phyloP scores from a whole-genome alignment of 176 grass and related monocot genomes.

The Dendrocalamus sinicus region DNA sequence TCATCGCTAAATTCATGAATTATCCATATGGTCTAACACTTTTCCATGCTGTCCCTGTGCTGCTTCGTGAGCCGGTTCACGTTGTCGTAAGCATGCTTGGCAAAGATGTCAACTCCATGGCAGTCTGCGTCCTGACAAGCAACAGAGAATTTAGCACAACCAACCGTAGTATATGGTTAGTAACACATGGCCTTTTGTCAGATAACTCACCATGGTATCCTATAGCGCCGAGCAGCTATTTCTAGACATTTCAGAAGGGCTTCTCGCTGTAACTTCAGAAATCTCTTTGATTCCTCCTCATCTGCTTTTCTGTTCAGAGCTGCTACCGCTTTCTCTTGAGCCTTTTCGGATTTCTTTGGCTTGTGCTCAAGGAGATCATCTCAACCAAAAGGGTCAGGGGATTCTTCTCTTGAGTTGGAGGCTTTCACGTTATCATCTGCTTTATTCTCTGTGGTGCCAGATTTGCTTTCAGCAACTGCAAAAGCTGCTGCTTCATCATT shows the following conservation, averaged over 20 bases:
- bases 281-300: constrained; percentile 60
- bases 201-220: constrained; percentile 67
- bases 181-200: neutral
- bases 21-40: too few species aligned
- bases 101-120: constrained; percentile 70
- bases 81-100: constrained; percentile 78
- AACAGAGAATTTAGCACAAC: constrained; percentile 1
- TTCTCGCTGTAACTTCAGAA: constrained; percentile 72
- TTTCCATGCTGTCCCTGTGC: constrained; percentile 71
- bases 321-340: constrained; percentile 50
- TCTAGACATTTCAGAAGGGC: constrained; percentile 86
- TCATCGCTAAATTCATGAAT: too few species aligned
- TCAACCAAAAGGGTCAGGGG: constrained; percentile 85
- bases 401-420: constrained; percentile 35
- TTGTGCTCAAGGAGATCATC: constrained; percentile 63
- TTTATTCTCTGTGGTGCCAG: constrained; percentile 17
- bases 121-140: constrained; percentile 77
- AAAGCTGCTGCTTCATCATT: constrained; percentile 66
- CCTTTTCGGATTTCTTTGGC: constrained; percentile 61
- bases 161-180: neutral
- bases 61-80: constrained; percentile 63
- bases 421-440: neutral
- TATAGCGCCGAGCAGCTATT: constrained; percentile 82
- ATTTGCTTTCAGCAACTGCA: constrained; percentile 53
- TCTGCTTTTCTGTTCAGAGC: constrained; percentile 46